Evolutionary conservation across 345 rosid genomes (phyloP), one percentile per base, ranked within the genome.

Genomic region (Abelmoschus esculentus): DNA sequence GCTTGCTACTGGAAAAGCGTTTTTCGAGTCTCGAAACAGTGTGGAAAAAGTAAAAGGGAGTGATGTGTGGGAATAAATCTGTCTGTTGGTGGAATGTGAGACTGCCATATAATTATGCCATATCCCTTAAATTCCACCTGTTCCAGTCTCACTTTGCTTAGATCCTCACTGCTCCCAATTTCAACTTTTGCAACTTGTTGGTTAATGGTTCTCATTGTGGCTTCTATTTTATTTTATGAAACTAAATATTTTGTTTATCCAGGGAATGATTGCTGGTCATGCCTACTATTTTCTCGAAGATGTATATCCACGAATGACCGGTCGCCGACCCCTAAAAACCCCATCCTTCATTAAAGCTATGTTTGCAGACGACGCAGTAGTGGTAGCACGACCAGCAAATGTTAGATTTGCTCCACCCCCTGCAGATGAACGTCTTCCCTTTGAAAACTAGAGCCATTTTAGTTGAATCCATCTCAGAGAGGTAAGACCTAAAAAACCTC

Each of bases 181-280:
- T 38, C 5, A 19, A n/a, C 4, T 18, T 18, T 36, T 52, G n/a
- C 17, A 17, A 52, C 1, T 17, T 53, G 60, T 50, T 52, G 44
- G 10, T 67, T 32, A 5, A 46, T 44, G 22, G 56, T 66, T 46
- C 14, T 15, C 28, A 6, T 46, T 79, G 0, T 71, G 12, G 2
- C 18, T 70, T 56, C 13, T 4, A 3, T 28, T 44, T 26, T 15
- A n/a, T n/a, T n/a, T 22, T 22, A 22, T 22, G 26, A 22, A 44
- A 31, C 55, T 72, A 4, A 59, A 28, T 12, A 61, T 38, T 59
- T 63, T 70, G 32, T 69, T 59, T n/a, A 70, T 26, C 85, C 89
- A 95, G 99, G 99, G 99, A 71, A 95, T 95, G 97, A 84, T 91
- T 73, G 92, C 97, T 0, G 97, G 98, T 19, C 98, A 93, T 44